Percentiles rank a stretch among this genome's conserved stretches.
Conservation (phyloP, 495 filamentous ascomycete species). For the Coniosporium apollinis region DNA sequence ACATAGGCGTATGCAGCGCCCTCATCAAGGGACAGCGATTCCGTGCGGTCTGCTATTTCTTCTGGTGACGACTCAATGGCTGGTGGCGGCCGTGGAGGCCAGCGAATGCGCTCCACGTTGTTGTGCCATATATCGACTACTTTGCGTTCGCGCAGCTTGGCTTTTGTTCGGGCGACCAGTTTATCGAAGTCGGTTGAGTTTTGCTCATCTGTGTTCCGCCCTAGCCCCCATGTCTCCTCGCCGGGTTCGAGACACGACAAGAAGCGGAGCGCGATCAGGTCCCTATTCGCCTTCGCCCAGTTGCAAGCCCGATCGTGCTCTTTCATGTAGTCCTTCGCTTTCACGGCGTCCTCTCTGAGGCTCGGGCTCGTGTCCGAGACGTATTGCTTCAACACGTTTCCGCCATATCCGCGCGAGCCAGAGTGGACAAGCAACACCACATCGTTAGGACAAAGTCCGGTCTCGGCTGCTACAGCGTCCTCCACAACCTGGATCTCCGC, state of each 20-base stretch:
- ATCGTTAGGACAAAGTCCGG: conserved; percentile 11
- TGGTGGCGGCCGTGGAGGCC: conserved; percentile 16
- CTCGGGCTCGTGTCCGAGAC: conserved; percentile 9
- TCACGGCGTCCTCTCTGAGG: conserved; percentile 8
- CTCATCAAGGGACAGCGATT: too few relatives aligned
- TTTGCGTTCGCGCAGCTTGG: conserved; percentile 14
- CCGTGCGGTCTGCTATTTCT: too few relatives aligned
- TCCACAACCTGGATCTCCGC: conserved; percentile 13
- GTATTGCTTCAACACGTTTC: conserved; percentile 21
- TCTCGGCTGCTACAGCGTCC: conserved; percentile 6
- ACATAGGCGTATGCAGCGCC: conserved; percentile 20
- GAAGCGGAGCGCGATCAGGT: conserved; percentile 25
- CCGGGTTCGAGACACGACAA: conserved; percentile 21
- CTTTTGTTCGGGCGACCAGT: conserved; percentile 4
- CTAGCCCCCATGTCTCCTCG: conserved; percentile 12
- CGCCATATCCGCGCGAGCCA: conserved; percentile 25
- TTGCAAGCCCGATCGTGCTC: conserved; percentile 21
- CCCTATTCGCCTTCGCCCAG: conserved; percentile 23
- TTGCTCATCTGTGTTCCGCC: conserved; percentile 3
- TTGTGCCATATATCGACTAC: conserved; percentile 27
- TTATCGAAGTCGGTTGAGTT: not conserved
- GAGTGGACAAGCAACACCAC: conserved; percentile 28
- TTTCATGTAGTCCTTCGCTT: conserved; percentile 16
- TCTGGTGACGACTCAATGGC: too few relatives aligned
- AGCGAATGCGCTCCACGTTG: conserved; percentile 16